These are phyloP conservation scores for Exophiala mesophila DNA, from an alignment of 2,329 filamentous ascomycete genomes.

Conservation along the genomic window DNA sequence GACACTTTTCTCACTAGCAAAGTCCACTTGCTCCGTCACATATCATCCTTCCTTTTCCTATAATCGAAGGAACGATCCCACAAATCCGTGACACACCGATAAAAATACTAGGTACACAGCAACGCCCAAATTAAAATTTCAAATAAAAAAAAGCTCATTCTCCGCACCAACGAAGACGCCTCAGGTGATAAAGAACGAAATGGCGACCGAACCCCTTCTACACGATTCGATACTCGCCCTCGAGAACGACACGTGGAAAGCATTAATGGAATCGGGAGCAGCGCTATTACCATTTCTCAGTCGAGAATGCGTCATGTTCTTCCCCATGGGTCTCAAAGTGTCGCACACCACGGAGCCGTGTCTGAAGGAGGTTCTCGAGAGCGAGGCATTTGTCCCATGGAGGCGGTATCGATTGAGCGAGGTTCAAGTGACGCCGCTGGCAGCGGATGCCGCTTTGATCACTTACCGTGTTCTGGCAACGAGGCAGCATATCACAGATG, in stretches of 20 bases:
- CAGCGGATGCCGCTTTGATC: slow-evolving; percentile 22
- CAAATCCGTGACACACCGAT: no score
- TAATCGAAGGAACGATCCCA: no score
- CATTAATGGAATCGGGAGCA: slow-evolving; percentile 18
- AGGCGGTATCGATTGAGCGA: slow-evolving; percentile 21
- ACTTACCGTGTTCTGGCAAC: slow-evolving; percentile 23
- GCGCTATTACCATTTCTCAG: slow-evolving; percentile 25
- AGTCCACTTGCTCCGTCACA: no score
- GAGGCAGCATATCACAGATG: slow-evolving; percentile 18
- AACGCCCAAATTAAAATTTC: no score
- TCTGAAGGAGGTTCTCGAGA: slow-evolving; percentile 26
- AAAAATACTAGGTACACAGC: no score
- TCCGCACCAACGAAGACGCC: no score
- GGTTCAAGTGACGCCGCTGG: slow-evolving; percentile 21
- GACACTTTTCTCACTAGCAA: no score
- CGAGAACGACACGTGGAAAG: slow-evolving; percentile 26
- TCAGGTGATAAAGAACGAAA: no score
- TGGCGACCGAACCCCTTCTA: slow-evolving; percentile 4
- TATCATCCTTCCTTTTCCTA: no score
- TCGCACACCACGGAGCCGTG: slow-evolving; percentile 19
- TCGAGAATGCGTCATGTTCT: slow-evolving; percentile 25
- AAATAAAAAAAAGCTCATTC: no score
- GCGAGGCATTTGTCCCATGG: slow-evolving; percentile 27
- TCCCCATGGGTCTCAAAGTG: slow-evolving; percentile 25
- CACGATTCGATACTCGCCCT: slow-evolving; percentile 21